Evolutionary conservation across 179 eudicot species (phyloP), one percentile per base, ranked within the genome.

Genomic region (Beta macrorhiza): DNA sequence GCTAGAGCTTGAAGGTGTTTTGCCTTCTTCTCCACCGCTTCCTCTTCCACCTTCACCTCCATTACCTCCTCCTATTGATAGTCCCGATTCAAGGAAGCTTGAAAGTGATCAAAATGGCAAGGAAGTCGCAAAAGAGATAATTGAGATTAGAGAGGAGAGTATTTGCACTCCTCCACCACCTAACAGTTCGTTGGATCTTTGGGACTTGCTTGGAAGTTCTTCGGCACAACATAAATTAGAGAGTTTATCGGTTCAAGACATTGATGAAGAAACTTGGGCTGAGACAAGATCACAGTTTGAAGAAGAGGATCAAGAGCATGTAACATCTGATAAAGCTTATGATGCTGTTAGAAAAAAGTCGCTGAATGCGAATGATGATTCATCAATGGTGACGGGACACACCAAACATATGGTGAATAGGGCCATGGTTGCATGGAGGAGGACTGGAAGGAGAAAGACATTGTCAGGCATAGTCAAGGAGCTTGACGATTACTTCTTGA

Each of bases 41-140:
- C 88, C 91, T 77, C 90, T 91, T 79, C 97, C 92, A 8, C 98
- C 94, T 70, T 82, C 97, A 7, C 94, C 94, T 49, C 96, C 97
- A 15, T 92, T 91, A 13, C 97, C 96, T 19, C 97, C 97, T 42
- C 83, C 89, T n/a, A 77, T 75, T 49, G 79, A 79, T 55, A 92
- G 94, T 82, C 97, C 97, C 10, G 93, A 92, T 64, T 52, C 58
- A n/a, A 82, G 91, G 72, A 87, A 84, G 79, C 68, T 73, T 52
- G 70, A 82, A 51, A 76, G 84, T 22, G 73, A 78, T 16, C 82
- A 64, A 22, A 77, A 49, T 55, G 69, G 67, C 22, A 82, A 75
- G 71, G 65, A 78, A 81, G 76, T 85, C 49, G 84, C 83, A 76
- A 93, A 90, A 82, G 95, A 90, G 69, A 85, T 87, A 4, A 83